These are phyloP conservation scores for Aspergillus sp. DNA, from an alignment of 2,329 filamentous ascomycete genomes.

Conservation along the genomic window DNA sequence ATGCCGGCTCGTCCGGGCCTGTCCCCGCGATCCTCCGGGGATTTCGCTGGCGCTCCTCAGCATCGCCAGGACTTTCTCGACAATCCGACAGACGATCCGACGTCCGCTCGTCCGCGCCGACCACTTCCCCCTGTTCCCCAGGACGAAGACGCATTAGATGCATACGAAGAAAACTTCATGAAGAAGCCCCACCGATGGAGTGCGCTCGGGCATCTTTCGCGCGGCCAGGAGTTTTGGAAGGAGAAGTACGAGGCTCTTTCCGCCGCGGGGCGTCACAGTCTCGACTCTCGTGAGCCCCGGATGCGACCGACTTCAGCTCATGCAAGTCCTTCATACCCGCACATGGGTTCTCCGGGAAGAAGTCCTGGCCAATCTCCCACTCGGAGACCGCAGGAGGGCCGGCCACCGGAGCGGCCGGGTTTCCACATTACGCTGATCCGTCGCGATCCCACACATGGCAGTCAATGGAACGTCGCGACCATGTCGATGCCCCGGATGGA, in stretches of 20 bases:
- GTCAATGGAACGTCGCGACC: constrained; percentile 74
- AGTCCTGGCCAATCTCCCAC: constrained; percentile 31
- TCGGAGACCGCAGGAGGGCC: constrained; percentile 12
- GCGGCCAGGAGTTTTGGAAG: constrained; percentile 21
- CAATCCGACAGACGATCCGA: background rate
- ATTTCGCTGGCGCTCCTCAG: background rate
- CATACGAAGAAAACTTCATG: constrained; percentile 5
- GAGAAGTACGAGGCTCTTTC: constrained; percentile 24
- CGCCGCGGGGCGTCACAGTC: constrained; percentile 27
- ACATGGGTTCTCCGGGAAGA: constrained; percentile 19
- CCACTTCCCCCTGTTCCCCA: constrained; percentile 30
- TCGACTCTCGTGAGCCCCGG: constrained; percentile 28
- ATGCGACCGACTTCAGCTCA: constrained; percentile 25
- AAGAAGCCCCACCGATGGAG: constrained; percentile 31
- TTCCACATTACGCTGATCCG: constrained; percentile 63
- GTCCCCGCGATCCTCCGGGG: background rate
- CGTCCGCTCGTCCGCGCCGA: constrained; percentile 16
- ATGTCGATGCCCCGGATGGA: constrained; percentile 48
- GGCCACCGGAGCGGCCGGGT: constrained; percentile 19
- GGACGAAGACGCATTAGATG: constrained; percentile 20
- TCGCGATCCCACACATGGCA: constrained; percentile 66
- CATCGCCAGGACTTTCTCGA: constrained; percentile 3
- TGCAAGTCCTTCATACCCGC: constrained; percentile 18
- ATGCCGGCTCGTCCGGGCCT: constrained; percentile 15
- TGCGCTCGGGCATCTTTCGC: constrained; percentile 25